These are phyloP conservation scores for Bruguiera hainesii DNA, from an alignment of 441 rosid species.

Conservation along the genomic window DNA sequence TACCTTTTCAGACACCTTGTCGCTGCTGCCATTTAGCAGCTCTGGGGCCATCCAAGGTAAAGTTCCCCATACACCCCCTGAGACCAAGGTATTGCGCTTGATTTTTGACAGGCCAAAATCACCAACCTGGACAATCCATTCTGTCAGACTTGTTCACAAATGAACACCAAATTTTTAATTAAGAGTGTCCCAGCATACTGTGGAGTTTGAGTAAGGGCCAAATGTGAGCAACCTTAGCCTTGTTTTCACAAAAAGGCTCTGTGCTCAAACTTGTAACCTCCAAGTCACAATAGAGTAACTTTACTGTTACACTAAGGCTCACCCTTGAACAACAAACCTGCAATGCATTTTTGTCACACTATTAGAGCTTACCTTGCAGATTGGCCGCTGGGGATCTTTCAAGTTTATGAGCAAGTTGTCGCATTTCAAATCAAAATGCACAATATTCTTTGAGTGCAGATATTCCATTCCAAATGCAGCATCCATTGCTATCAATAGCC, in stretches of 20 bases:
- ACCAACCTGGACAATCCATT: slow-evolving; percentile 60
- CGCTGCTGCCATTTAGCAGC: slow-evolving; percentile 87
- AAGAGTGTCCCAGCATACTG: background rate
- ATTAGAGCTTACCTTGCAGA: slow-evolving; percentile 74
- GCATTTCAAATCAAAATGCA: slow-evolving; percentile 97
- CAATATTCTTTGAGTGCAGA: slow-evolving; percentile 88
- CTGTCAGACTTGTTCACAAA: background rate
- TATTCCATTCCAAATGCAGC: slow-evolving; percentile 99
- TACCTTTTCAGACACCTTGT: slow-evolving; percentile 96
- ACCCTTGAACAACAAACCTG: background rate
- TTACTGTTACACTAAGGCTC: background rate
- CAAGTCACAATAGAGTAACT: slow-evolving; percentile 18
- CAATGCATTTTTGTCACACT: background rate
- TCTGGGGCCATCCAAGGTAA: slow-evolving; percentile 99
- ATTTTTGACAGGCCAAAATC: slow-evolving; percentile 99
- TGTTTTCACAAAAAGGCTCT: too few species aligned
- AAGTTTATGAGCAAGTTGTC: slow-evolving; percentile 95
- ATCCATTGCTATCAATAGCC: slow-evolving; percentile 94
- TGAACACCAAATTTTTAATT: background rate
- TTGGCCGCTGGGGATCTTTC: slow-evolving; percentile 88
- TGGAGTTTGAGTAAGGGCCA: too few species aligned
- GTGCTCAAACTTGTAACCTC: too few species aligned
- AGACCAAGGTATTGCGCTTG: slow-evolving; percentile 90
- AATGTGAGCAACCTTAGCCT: too few species aligned
- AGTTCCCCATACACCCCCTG: slow-evolving; percentile 99